These are phyloP conservation scores for Candida insectalens DNA, from an alignment of 805 yeast species.

Conservation along the genomic window DNA sequence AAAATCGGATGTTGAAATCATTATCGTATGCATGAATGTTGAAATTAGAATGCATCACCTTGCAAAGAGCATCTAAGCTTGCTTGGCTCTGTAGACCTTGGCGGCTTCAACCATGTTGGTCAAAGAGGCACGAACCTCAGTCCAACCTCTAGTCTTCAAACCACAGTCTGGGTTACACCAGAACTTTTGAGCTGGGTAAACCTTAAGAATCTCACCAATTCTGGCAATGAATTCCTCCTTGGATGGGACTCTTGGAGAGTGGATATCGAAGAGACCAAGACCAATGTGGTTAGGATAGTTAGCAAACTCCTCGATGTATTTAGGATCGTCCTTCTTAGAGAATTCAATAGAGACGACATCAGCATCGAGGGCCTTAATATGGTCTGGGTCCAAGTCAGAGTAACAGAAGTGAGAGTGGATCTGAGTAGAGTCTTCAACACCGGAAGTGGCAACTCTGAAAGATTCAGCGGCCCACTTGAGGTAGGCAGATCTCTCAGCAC, in stretches of 20 bases:
- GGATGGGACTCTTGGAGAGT: slow-evolving; percentile 99
- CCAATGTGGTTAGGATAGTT: slow-evolving; percentile 99
- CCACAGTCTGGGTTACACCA: slow-evolving; percentile 99
- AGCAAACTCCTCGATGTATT: slow-evolving; percentile 95
- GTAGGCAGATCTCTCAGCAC: slow-evolving; percentile 93
- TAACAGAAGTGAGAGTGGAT: slow-evolving; percentile 99
- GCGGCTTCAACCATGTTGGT: slow-evolving; percentile 99
- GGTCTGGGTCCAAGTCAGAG: slow-evolving; percentile 99
- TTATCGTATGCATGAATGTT: slow-evolving; percentile 6
- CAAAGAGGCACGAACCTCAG: slow-evolving; percentile 88
- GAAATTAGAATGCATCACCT: slow-evolving; percentile 7
- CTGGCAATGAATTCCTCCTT: slow-evolving; percentile 92
- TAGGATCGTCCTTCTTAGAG: slow-evolving; percentile 99
- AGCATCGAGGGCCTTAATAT: slow-evolving; percentile 98
- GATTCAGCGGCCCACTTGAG: slow-evolving; percentile 99
- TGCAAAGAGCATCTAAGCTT: no score
- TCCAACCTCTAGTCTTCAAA: slow-evolving; percentile 99
- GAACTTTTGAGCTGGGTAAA: slow-evolving; percentile 95
- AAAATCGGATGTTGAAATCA: slow-evolving; percentile 40
- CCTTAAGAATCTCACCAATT: slow-evolving; percentile 89
- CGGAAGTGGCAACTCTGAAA: slow-evolving; percentile 98
- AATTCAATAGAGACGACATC: slow-evolving; percentile 99
- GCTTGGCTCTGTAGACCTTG: slow-evolving; percentile 69
- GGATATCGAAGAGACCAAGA: slow-evolving; percentile 97
- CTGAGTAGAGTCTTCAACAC: slow-evolving; percentile 91